Base-by-base conservation (phyloP, 345 rosid genomes). In the Brassica cretica region DNA sequence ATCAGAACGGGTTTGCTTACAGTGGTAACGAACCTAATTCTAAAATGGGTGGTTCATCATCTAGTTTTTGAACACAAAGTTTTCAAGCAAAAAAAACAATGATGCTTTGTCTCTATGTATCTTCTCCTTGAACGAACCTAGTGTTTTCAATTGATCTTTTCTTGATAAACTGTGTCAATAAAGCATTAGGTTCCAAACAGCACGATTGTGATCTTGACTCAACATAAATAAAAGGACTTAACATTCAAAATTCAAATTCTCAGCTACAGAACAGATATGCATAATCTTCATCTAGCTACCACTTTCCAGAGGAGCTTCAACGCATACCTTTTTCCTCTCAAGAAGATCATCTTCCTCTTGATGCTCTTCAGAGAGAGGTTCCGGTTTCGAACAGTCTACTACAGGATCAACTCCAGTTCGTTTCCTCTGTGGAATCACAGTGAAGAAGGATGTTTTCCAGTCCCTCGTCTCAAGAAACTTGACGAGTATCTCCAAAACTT, bases 361-460 rank as follows among this genome's bases (percentile, higher is more conserved):
- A 18, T 79, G 41, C 75, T 85, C 87, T 66, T 73, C 81, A 41
- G 83, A 70, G 64, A 82, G 86, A 62, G 74, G 53, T 71, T 79
- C 89, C 11, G 3, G 5, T 41, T 70, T 64, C 30, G 66, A 75
- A 37, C 64, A 33, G 73, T 84, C 86, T 16, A 73, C 86, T 16
- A 73, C 82, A 35, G 82, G 71, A 62, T 84, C 89, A 64, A 68
- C 65, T 77, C 75, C 91, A 1, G 77, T 76, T 72, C 92, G 84
- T 84, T 92, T 94, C 88, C 98, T 88, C 82, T 83, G 94, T 72
- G 99, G 97, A 75, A 95, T 93, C 53, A 91, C 98, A 63, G 90
- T 86, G 78, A 91, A 93, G 87, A 95, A 95, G 2, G 98, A 87
- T 55, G 82, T 81, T 85, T 88, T 89, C 98, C 97, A 92, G 79